Conservation (phyloP, 768 basidiomycete species). For the Guyanaporus albipodus region DNA sequence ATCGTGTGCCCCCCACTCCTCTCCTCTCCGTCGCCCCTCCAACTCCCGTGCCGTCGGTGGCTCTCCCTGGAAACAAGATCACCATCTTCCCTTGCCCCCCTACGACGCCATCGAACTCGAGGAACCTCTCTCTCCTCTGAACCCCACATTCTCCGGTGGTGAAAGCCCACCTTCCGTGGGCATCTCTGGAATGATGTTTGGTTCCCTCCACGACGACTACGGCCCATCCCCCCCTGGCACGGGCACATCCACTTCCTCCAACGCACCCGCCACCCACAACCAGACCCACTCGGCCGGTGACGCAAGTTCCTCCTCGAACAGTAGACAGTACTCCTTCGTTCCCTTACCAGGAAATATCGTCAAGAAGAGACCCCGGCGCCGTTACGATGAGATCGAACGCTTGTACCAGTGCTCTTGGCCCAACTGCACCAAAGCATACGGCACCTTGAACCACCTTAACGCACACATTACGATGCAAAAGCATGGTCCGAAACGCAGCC, state of each 20-base stretch:
- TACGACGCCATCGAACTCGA: slow-evolving; percentile 38
- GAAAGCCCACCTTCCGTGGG: slow-evolving; percentile 33
- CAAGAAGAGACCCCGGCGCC: slow-evolving; percentile 77
- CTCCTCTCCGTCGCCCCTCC: slow-evolving; percentile 43
- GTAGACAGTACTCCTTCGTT: slow-evolving; percentile 80
- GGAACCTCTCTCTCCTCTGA: slow-evolving; percentile 52
- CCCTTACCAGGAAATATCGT: slow-evolving; percentile 76
- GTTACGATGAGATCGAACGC: slow-evolving; percentile 95
- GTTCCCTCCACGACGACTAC: slow-evolving; percentile 47
- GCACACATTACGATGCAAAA: slow-evolving; percentile 99
- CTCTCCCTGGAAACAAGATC: slow-evolving; percentile 29
- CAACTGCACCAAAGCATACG: slow-evolving; percentile 79
- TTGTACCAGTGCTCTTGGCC: slow-evolving; percentile 85
- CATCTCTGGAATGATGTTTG: slow-evolving; percentile 36
- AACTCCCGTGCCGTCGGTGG: slow-evolving; percentile 44
- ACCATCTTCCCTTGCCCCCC: slow-evolving; percentile 29
- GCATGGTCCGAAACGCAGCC: slow-evolving; percentile 87
- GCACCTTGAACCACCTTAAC: slow-evolving; percentile 95
- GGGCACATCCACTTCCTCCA: slow-evolving; percentile 55
- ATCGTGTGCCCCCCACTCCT: slow-evolving; percentile 36
- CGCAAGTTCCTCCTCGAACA: slow-evolving; percentile 38
- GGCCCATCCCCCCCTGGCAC: slow-evolving; percentile 62
- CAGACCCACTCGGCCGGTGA: slow-evolving; percentile 13
- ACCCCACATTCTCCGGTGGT: slow-evolving; percentile 49
- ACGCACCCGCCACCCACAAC: slow-evolving; percentile 31